Conservation (phyloP, 2,329 filamentous ascomycete species). For the Aspergillus sp. region DNA sequence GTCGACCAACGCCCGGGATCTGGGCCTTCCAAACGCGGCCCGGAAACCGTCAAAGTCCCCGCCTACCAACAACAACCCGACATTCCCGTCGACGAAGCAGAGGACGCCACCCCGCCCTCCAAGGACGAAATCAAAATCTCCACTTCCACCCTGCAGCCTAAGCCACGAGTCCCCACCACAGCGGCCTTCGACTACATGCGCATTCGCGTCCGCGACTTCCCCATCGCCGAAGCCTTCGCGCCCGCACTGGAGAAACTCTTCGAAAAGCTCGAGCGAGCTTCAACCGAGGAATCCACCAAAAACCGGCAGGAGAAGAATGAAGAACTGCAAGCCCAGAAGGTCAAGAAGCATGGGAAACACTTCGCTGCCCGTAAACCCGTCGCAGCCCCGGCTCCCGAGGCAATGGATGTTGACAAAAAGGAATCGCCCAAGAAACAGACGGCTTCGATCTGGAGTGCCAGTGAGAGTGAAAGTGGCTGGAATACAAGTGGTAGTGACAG, state of each 20-base stretch:
- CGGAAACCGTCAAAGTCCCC: slow-evolving; percentile 1
- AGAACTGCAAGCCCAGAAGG: slow-evolving; percentile 15
- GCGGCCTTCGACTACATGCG: slow-evolving; percentile 63
- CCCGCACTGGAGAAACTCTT: slow-evolving; percentile 53
- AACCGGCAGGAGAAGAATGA: slow-evolving; percentile 1
- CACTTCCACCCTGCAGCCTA: neutral
- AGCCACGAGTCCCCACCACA: slow-evolving; percentile 48
- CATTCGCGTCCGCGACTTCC: slow-evolving; percentile 55
- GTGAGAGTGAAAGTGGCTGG: slow-evolving; percentile 35
- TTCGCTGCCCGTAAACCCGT: too few species aligned
- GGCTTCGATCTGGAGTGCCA: slow-evolving; percentile 28
- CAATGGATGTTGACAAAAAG: slow-evolving; percentile 1
- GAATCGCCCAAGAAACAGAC: slow-evolving; percentile 1
- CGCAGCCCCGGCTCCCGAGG: neutral
- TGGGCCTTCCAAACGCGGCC: slow-evolving; percentile 1
- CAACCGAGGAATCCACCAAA: slow-evolving; percentile 22
- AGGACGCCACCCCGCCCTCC: slow-evolving; percentile 3
- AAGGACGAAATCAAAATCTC: slow-evolving; percentile 12
- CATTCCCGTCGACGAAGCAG: slow-evolving; percentile 23
- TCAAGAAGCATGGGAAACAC: slow-evolving; percentile 8
- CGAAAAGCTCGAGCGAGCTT: slow-evolving; percentile 32
- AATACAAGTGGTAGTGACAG: slow-evolving; percentile 20
- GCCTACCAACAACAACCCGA: slow-evolving; percentile 12
- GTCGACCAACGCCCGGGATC: slow-evolving; percentile 24
- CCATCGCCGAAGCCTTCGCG: slow-evolving; percentile 52